These are phyloP conservation scores for Kwoniella europaea DNA, from an alignment of 768 basidiomycete genomes.

Conservation along the genomic window DNA sequence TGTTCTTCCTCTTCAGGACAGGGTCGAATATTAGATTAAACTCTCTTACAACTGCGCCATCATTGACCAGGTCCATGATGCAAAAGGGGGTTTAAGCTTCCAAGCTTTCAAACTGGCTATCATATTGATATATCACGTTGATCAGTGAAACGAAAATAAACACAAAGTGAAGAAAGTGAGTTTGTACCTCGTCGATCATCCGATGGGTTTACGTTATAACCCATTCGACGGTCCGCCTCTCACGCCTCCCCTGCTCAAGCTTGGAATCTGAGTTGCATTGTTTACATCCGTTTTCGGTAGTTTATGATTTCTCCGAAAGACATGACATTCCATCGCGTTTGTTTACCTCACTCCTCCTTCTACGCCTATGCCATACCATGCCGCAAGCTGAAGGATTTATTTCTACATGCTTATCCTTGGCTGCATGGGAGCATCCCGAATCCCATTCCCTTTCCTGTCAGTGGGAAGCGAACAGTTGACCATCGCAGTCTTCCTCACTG, in stretches of 20 bases:
- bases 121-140: conserved; percentile 3
- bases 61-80: not conserved
- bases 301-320: not conserved
- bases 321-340: not conserved
- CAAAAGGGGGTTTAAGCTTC: not conserved
- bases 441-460: not conserved
- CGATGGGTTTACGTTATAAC: conserved; percentile 5
- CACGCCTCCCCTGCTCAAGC: not conserved
- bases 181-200: not conserved
- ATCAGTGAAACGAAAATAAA: not conserved
- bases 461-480: not conserved
- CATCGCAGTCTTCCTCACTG: too few relatives aligned
- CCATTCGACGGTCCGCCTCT: not conserved
- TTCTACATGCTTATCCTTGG: not conserved
- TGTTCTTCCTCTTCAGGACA: conserved; percentile 1
- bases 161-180: conserved; percentile 1
- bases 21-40: not conserved
- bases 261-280: not conserved
- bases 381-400: not conserved
- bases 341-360: not conserved
- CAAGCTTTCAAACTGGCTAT: not conserved
- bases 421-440: not conserved
- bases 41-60: conserved; percentile 10
- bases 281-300: conserved; percentile 2
- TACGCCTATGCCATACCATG: not conserved